These are phyloP conservation scores for Mycena sp. DNA, from an alignment of 1,284 basidiomycete species.

Conservation along the genomic window DNA sequence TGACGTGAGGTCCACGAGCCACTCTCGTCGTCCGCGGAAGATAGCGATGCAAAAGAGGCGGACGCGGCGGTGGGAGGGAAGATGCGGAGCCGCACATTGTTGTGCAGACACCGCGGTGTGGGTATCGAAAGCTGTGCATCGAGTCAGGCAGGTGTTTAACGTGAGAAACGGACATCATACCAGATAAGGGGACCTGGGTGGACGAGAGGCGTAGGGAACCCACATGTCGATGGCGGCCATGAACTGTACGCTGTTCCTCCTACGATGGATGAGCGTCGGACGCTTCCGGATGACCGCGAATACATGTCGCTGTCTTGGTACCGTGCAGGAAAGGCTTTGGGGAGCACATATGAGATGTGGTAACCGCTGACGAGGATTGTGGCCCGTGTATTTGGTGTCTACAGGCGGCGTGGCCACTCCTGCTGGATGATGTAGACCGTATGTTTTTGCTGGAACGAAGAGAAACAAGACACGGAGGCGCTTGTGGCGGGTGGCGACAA, in stretches of 20 bases:
- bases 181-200: conserved; percentile 75
- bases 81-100: conserved; percentile 76
- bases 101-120: conserved; percentile 78
- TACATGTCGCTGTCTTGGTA: conserved; percentile 45
- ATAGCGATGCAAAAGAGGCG: conserved; percentile 75
- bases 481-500: conserved; percentile 44
- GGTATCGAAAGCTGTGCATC: conserved; percentile 73
- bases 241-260: conserved; percentile 71
- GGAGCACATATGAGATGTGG: conserved; percentile 77
- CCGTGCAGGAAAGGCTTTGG: conserved; percentile 71
- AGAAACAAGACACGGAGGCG: conserved; percentile 47
- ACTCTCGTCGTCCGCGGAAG: conserved; percentile 73
- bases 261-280: conserved; percentile 61
- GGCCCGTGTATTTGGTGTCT: conserved; percentile 75
- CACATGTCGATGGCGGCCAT: conserved; percentile 81
- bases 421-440: conserved; percentile 36
- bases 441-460: conserved; percentile 44
- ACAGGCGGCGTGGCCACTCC: conserved; percentile 51
- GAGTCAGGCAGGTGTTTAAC: too few relatives aligned
- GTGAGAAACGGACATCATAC: conserved; percentile 54
- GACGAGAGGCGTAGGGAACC: conserved; percentile 73
- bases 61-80: conserved; percentile 67
- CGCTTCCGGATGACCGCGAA: conserved; percentile 46
- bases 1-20: conserved; percentile 76
- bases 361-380: conserved; percentile 80